Evolutionary conservation across 75 land plant species (phyloP), one percentile per base, ranked within the genome.

Genomic region (Pinus tabuliformis): DNA sequence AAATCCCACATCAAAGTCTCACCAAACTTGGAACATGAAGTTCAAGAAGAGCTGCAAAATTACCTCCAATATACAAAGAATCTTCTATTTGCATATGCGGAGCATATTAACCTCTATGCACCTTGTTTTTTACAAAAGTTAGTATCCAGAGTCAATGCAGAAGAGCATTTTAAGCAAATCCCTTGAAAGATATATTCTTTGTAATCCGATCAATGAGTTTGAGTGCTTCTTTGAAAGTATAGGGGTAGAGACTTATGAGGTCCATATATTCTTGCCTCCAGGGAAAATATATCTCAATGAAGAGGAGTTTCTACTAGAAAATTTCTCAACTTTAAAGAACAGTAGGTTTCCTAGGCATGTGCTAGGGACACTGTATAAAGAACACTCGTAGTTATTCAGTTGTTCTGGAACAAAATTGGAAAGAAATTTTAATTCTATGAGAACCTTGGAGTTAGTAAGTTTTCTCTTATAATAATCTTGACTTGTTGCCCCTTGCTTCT

Each of bases 201-300:
- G 78, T 59, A 68, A 84, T 59, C 87, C 85, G 6, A 83, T 90
- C 22, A 87, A 87, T 78, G 89, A 90, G 58, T 90, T 85, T 75
- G 92, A 90, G 49, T 87, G 86, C 2, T 90, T 90, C 79, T 87
- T 87, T 72, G 89, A 90, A 81, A 87, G 92, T 68, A 30, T 87
- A 26, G 92, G 92, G 24, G 58, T 90, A 76, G 65, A 81, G 11
- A 85, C 81, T n/a, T 74, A 56, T 45, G 87, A 85, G 62, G 37
- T 75, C 58, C 13, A 12, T 26, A 56, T 80, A n/a, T 54, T 87
- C 56, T 82, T 90, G 66, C 87, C 86, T 5, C 73, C 62, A 1
- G 45, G 81, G 70, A 63, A 79, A 65, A 57, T 85, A 76, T 87
- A 80, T 61, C 77, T 87, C 45, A 60, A 52, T 62, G 92, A 90